phyloP scores from a whole-genome alignment of 768 basidiomycete species.

The Lanmaoa rubissima region DNA sequence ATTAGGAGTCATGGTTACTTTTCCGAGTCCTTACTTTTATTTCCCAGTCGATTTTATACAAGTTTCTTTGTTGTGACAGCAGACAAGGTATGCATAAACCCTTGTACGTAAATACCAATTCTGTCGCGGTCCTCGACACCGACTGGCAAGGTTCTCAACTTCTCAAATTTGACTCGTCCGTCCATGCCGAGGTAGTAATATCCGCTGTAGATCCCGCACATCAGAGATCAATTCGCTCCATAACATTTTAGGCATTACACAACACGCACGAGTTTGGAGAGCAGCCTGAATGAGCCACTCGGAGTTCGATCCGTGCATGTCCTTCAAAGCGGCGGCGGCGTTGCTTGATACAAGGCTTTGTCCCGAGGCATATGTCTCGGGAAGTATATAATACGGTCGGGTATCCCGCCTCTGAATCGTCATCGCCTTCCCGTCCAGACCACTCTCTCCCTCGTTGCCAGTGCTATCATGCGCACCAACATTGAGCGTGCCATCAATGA shows the following conservation, averaged over 20 bases:
- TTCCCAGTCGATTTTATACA: neutral
- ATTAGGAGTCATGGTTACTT: neutral
- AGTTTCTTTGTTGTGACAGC: neutral
- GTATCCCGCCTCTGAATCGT: neutral
- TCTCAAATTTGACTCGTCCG: no score
- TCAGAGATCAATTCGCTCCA: neutral
- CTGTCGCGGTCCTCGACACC: neutral
- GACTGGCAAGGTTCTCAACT: neutral
- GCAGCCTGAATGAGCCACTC: constrained; percentile 1
- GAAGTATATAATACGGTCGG: neutral
- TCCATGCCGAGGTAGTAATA: neutral
- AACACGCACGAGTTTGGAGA: neutral
- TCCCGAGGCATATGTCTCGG: constrained; percentile 1
- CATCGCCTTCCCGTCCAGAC: neutral
- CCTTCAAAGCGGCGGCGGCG: neutral
- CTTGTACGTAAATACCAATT: neutral
- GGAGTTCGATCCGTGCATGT: neutral
- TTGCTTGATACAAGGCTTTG: constrained; percentile 5
- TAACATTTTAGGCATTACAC: neutral
- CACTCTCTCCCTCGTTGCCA: neutral
- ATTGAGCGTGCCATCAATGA: constrained; percentile 11
- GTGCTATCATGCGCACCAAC: constrained; percentile 10
- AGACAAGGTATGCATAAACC: neutral
- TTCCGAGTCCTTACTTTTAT: neutral
- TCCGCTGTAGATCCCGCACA: neutral